Conservation (phyloP, 2,329 filamentous ascomycete genomes). For the Lasiodiplodia sp. region DNA sequence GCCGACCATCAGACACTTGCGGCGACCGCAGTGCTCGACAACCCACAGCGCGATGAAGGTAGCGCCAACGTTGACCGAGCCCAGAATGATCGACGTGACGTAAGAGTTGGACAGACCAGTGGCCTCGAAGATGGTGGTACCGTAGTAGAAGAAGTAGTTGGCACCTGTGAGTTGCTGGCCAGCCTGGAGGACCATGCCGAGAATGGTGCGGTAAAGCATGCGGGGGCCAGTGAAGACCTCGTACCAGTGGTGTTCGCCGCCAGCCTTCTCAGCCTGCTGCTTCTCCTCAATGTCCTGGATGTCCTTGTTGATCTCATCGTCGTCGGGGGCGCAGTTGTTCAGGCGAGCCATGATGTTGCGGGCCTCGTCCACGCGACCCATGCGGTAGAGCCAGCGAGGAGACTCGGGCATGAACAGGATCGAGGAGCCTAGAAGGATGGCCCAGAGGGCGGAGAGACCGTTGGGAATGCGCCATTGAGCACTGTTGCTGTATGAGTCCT, state of each 20-base stretch:
- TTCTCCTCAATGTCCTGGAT: slow-evolving; percentile 64
- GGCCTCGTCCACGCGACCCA: slow-evolving; percentile 59
- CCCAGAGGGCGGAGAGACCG: slow-evolving; percentile 45
- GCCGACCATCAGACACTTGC: slow-evolving; percentile 54
- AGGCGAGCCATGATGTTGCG: slow-evolving; percentile 58
- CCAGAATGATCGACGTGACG: slow-evolving; percentile 57
- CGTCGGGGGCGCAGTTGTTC: slow-evolving; percentile 60
- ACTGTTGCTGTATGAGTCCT: slow-evolving; percentile 54
- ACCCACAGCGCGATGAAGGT: slow-evolving; percentile 57
- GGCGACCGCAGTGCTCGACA: slow-evolving; percentile 55
- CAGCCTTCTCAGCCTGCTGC: slow-evolving; percentile 59
- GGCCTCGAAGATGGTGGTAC: slow-evolving; percentile 54
- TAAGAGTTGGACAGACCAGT: slow-evolving; percentile 53
- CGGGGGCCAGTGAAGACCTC: slow-evolving; percentile 71
- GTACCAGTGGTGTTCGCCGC: slow-evolving; percentile 51
- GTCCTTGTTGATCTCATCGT: slow-evolving; percentile 62
- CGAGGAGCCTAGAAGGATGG: slow-evolving; percentile 43
- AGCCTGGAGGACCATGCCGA: slow-evolving; percentile 64
- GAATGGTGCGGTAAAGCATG: slow-evolving; percentile 69
- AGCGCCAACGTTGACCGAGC: slow-evolving; percentile 57
- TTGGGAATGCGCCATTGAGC: slow-evolving; percentile 70
- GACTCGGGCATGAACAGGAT: slow-evolving; percentile 53
- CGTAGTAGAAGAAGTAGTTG: slow-evolving; percentile 70
- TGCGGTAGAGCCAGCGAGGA: slow-evolving; percentile 56
- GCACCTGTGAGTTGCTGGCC: slow-evolving; percentile 74